These are phyloP conservation scores for Chlamydomonas sphaeroides DNA, from an alignment of 139 green algal species.

Conservation along the genomic window DNA sequence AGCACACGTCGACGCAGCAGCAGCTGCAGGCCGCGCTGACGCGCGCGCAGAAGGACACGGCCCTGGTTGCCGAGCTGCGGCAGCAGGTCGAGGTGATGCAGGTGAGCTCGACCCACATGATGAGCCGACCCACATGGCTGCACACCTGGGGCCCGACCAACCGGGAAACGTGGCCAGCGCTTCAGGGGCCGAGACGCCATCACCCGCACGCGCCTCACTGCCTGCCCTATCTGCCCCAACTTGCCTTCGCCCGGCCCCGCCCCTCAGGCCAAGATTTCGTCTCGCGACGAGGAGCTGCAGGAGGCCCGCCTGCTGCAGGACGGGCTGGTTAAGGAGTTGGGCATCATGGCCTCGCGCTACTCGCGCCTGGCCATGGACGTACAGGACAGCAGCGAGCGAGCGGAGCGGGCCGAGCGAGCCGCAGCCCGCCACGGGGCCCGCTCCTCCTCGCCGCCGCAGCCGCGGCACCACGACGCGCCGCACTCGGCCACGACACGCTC, in stretches of 20 bases:
- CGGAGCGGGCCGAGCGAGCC: not conserved
- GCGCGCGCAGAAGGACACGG: conserved; percentile 25
- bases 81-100: conserved; percentile 28
- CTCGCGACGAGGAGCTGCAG: conserved; percentile 48
- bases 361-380: conserved; percentile 33
- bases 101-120: not conserved
- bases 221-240: too few relatives aligned
- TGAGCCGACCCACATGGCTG: too few relatives aligned
- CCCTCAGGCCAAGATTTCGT: conserved; percentile 24
- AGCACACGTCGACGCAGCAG: not conserved
- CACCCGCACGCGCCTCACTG: too few relatives aligned
- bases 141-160: too few relatives aligned
- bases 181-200: too few relatives aligned
- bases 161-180: too few relatives aligned
- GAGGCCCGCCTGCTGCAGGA: conserved; percentile 51
- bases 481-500: too few relatives aligned
- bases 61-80: conserved; percentile 19
- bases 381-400: not conserved
- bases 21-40: conserved; percentile 2
- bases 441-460: too few relatives aligned
- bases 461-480: too few relatives aligned
- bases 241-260: too few relatives aligned
- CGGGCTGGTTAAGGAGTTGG: conserved; percentile 59
- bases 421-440: too few relatives aligned
- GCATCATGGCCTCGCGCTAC: conserved; percentile 54